Base-by-base conservation (phyloP, 2,329 filamentous ascomycete species). In the Pseudocercospora fuligena region DNA sequence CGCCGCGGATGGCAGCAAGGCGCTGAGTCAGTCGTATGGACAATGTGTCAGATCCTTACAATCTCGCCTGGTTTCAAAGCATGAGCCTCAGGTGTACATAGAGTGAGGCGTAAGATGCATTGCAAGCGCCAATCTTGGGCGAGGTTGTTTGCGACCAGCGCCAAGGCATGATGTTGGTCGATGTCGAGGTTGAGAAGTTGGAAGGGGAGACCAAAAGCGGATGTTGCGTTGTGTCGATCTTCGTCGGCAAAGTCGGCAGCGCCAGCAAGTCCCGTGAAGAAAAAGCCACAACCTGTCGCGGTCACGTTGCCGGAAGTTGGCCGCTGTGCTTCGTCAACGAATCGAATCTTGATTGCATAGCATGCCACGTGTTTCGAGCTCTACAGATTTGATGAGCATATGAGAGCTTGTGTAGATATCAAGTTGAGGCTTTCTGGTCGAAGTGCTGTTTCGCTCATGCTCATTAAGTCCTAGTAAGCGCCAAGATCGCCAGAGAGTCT, bases 51-150 rank as follows among this genome's bases (percentile, higher is more conserved):
- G 25, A 29, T 29, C 12, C 51, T 54, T 54, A 54, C 51, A 56
- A 56, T 51, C 47, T 51, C 47, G 47, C 47, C 51, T 56, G 51
- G 27, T 56, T 19, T 56, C 51, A 56, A 27, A 54, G 51, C 21
- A 54, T 14, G 51, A 27, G 51, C 51, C 51, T 54, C 21, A 54
- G 51, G 51, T 7, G 23, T n/a, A n/a, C n/a, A n/a, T 12, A 16
- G 27, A 31, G 51, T 56, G 51, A 56, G 51, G 51, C 51, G 51
- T 29, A n/a, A 49, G 12, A 8, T 16, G 16, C 36, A 27, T 54
- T 33, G 23, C 49, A n/a, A 43, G 40, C 40, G 40, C 40, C 16
- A 8, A n/a, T 40, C 11, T n/a, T 43, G 16, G 40, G n/a, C 19
- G 40, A 43, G 9, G n/a, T 19, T 43, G 16, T 43, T 19, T 43